These are phyloP conservation scores for Astrothelium subdiscretum DNA, from an alignment of 495 filamentous ascomycete genomes.

Conservation along the genomic window DNA sequence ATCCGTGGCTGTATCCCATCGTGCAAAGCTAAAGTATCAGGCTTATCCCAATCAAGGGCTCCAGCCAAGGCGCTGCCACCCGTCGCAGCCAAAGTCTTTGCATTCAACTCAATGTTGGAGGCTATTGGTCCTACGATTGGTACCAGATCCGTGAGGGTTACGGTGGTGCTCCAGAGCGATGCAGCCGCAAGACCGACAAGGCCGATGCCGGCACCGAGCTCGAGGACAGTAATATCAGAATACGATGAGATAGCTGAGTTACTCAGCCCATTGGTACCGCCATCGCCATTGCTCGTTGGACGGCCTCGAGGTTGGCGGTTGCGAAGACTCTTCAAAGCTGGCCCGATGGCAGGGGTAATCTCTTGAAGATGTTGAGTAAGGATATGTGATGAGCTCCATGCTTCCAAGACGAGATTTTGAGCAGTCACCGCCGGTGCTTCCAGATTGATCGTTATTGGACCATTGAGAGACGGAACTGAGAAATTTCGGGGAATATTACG, in stretches of 20 bases:
- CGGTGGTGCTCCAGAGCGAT: slow-evolving; percentile 4
- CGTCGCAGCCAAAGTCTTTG: neutral
- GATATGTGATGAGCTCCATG: neutral
- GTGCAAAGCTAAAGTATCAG: slow-evolving; percentile 1
- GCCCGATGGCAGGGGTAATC: neutral
- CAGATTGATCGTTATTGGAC: neutral
- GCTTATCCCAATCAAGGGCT: slow-evolving; percentile 13
- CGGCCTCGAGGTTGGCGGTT: neutral
- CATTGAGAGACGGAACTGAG: neutral
- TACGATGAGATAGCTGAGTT: neutral
- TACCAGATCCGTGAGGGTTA: slow-evolving; percentile 11
- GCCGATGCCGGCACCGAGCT: slow-evolving; percentile 17
- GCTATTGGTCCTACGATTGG: slow-evolving; percentile 6
- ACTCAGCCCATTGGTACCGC: too few species aligned
- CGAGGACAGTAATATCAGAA: slow-evolving; percentile 4
- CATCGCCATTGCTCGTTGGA: neutral
- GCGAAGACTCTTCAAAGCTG: neutral
- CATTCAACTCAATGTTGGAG: slow-evolving; percentile 13
- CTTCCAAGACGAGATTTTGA: neutral
- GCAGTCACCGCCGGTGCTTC: neutral
- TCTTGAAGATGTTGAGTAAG: slow-evolving; percentile 1
- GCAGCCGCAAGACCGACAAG: slow-evolving; percentile 14
- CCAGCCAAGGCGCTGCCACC: slow-evolving; percentile 8
- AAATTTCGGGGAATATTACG: neutral
- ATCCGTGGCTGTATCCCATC: neutral